Base-by-base conservation (phyloP, 2,329 filamentous ascomycete species). In the Aspergillus udagawae region DNA sequence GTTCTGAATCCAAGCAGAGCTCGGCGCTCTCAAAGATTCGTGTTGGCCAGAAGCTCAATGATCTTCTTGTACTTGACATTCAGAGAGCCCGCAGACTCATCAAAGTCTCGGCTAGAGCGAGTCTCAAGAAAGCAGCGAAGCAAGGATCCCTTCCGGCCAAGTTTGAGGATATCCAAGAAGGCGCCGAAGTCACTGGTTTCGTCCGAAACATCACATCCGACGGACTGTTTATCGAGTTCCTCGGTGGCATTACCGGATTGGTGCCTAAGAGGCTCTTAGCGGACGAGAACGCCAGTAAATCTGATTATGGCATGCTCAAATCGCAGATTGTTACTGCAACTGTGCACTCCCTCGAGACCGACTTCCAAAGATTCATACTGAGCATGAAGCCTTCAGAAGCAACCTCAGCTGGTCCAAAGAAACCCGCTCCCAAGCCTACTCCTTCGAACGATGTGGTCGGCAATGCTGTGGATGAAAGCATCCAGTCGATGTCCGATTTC, bases 201-300 rank as follows among this genome's bases (percentile, higher is more conserved):
- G 86, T 99, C 27, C 87, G 88, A 58, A 95, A 94, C 67, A 88
- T 96, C 53, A 92, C 91, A 0, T 78, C 84, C 2, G 90, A 88
- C 8, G 91, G 90, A 47, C 81, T 92, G 10, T 97, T 96, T 67
- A 84, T 97, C n/a, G 88, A 95, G 68, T 97, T 97, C 72, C 86
- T 87, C 44, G 89, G 87, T 65, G 86, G 84, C 35, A 76, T 96
- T 20, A 89, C 86, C 49, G 93, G 90, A 14, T 77, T 97, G 45
- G 78, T 97, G 29, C 91, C 92, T 41, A 93, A 90, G 74, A 85
- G 85, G 21, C 86, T 92, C 67, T 80, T 99, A 50, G 81, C 88
- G 2, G 80, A 85, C n/a, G 89, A 91, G 41, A 83, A 84, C 61
- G 82, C 86, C 49, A 78, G 80, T 12, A 80, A 88, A 62, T 82